phyloP scores from a whole-genome alignment of 805 yeast species.

The Monosporozyma yasuniensis region DNA sequence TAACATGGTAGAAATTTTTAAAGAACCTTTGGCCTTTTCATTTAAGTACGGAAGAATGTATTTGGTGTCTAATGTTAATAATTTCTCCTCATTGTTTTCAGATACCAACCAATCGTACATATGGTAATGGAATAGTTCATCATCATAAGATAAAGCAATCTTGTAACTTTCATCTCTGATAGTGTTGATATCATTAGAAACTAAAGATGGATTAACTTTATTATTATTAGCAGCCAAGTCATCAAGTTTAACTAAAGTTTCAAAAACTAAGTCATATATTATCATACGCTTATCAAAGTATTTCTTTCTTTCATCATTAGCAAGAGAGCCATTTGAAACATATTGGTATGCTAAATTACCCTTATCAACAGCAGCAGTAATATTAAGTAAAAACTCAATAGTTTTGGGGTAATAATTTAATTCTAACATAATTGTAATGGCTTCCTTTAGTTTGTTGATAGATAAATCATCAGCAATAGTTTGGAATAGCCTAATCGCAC shows the following conservation, averaged over 20 bases:
- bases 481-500: conserved; percentile 69
- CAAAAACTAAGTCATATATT: conserved; percentile 67
- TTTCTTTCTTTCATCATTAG: conserved; percentile 42
- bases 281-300: conserved; percentile 45
- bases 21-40: conserved; percentile 51
- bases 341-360: conserved; percentile 51
- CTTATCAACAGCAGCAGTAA: conserved; percentile 61
- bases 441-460: conserved; percentile 71
- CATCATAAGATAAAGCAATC: conserved; percentile 63
- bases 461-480: conserved; percentile 71
- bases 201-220: conserved; percentile 7
- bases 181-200: conserved; percentile 30
- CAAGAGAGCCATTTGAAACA: conserved; percentile 41
- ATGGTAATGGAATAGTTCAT: conserved; percentile 82
- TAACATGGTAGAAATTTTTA: conserved; percentile 69
- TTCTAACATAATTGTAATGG: conserved; percentile 67
- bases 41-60: conserved; percentile 69
- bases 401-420: conserved; percentile 80
- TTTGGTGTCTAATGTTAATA: conserved; percentile 74
- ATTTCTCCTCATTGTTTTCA: conserved; percentile 66
- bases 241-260: conserved; percentile 64
- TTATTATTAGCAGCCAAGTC: conserved; percentile 41
- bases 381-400: conserved; percentile 67
- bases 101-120: conserved; percentile 86
- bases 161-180: conserved; percentile 66